A percentile compares a stretch with the other conserved stretches of the same genome.
Conservation (phyloP, 805 yeast species). For the Aciculoconidium aculeatum region DNA sequence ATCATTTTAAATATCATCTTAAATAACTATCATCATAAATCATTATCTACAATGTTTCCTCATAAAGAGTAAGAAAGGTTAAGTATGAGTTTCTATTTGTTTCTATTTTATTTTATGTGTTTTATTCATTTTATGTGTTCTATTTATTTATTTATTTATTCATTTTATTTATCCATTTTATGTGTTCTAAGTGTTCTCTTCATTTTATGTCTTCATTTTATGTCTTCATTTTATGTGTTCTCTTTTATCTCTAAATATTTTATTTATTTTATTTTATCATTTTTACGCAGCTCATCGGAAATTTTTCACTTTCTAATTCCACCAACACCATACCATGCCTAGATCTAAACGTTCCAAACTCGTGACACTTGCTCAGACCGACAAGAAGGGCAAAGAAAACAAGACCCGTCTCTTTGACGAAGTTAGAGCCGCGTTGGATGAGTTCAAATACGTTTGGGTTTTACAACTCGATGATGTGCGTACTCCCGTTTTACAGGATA, state of each 20-base stretch:
- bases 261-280: constrained; percentile 5
- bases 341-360: constrained; percentile 95
- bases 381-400: constrained; percentile 90
- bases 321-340: constrained; percentile 58
- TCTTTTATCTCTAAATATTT: constrained; percentile 1
- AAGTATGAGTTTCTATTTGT: too few species aligned
- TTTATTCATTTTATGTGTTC: too few species aligned
- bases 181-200: too few species aligned
- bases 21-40: too few species aligned
- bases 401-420: constrained; percentile 90
- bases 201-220: too few species aligned
- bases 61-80: too few species aligned
- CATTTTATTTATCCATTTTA: too few species aligned
- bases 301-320: not conserved
- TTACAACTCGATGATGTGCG: constrained; percentile 86
- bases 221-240: too few species aligned
- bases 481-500: constrained; percentile 90
- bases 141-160: too few species aligned
- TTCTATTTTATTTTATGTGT: too few species aligned
- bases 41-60: too few species aligned
- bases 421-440: constrained; percentile 74
- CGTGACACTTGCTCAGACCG: constrained; percentile 92
- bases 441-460: constrained; percentile 76
- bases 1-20: too few species aligned
- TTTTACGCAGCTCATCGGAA: constrained; percentile 19